Evolutionary conservation across 352 stramenopile species (phyloP), one percentile per base, ranked within the genome.

Genomic region (Aphanomyces stellatus): DNA sequence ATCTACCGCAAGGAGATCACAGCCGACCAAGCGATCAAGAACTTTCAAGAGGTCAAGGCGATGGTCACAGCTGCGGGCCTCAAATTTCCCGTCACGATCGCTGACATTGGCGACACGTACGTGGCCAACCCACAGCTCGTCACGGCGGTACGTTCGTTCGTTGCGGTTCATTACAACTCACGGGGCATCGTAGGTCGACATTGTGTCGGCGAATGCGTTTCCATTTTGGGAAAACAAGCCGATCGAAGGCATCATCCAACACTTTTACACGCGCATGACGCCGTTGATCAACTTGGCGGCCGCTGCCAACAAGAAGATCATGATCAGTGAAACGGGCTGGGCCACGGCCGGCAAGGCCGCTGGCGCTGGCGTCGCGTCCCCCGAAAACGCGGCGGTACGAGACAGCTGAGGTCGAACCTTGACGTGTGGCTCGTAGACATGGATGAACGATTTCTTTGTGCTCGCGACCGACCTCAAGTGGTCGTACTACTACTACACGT

Each of bases 291-390:
- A 77, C 17, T 72, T 48, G 5, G 72, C 74, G 19, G 63, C 37
- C 22, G 62, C 65, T 15, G 74, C 77, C 60, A 77, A 64, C 63
- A 90, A 88, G 74, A 69, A 74, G 59, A 76, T 88, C n/a, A 69
- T 88, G 60, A 71, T 90, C 13, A 76, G 74, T n/a, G 82, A 90
- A 72, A 88, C 80, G 3, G 82, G 82, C 15, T 90, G 82, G 82
- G 72, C 80, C 3, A 79, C 71, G 35, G 62, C 76, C 43, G 80
- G 82, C 51, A 62, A 37, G 34, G 65, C 74, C 59, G 33, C 43
- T 0, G 71, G 30, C 5, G 76, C 78, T 17, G 81, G 75, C 57
- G 24, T 69, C 3, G 79, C 81, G 40, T 76, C 72, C 8, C 51
- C 72, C 0, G 62, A 49, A 7, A 82, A 77, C 37, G 76, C 73